Percentiles rank a stretch among this genome's conserved stretches.
Evolutionary conservation across 495 filamentous ascomycete genomes (phyloP).

Genomic region (Lasiosphaeria hispida): DNA sequence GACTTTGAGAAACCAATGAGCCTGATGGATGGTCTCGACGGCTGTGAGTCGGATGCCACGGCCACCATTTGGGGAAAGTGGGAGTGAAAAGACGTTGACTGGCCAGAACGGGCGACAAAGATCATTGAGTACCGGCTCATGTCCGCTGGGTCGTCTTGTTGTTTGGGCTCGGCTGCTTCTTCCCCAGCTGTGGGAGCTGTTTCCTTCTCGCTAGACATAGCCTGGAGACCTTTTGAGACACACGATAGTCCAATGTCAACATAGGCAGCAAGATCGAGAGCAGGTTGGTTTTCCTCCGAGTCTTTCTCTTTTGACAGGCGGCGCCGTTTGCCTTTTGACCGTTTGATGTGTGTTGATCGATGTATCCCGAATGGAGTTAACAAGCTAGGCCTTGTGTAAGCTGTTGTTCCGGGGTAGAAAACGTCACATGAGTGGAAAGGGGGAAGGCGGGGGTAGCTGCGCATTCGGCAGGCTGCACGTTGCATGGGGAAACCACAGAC

Average conservation of each 20-base stretch:
- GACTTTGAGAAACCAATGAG: slow-evolving; percentile 55
- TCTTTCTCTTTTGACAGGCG: slow-evolving; percentile 30
- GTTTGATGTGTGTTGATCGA: slow-evolving; percentile 42
- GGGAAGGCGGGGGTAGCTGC: not conserved
- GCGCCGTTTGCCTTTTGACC: slow-evolving; percentile 56
- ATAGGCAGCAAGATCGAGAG: slow-evolving; percentile 48
- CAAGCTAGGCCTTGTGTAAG: slow-evolving; percentile 39
- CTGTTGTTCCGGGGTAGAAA: slow-evolving; percentile 1
- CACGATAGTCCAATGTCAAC: slow-evolving; percentile 59
- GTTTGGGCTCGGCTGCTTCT: not conserved
- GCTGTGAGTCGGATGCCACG: slow-evolving; percentile 46
- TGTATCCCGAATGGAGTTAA: slow-evolving; percentile 56
- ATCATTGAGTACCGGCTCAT: slow-evolving; percentile 33
- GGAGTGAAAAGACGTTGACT: slow-evolving; percentile 49
- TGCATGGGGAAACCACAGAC: not conserved
- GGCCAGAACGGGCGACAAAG: slow-evolving; percentile 52
- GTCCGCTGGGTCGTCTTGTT: slow-evolving; percentile 3
- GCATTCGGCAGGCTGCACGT: not conserved
- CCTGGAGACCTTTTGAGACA: slow-evolving; percentile 54
- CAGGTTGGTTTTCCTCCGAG: slow-evolving; percentile 28
- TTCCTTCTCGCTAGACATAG: slow-evolving; percentile 25
- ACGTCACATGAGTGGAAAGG: not conserved
- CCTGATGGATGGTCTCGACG: slow-evolving; percentile 39
- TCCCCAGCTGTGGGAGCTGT: not conserved
- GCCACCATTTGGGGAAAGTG: slow-evolving; percentile 60